Conservation (phyloP, 306 rosid species). For the Clitoria ternatea region DNA sequence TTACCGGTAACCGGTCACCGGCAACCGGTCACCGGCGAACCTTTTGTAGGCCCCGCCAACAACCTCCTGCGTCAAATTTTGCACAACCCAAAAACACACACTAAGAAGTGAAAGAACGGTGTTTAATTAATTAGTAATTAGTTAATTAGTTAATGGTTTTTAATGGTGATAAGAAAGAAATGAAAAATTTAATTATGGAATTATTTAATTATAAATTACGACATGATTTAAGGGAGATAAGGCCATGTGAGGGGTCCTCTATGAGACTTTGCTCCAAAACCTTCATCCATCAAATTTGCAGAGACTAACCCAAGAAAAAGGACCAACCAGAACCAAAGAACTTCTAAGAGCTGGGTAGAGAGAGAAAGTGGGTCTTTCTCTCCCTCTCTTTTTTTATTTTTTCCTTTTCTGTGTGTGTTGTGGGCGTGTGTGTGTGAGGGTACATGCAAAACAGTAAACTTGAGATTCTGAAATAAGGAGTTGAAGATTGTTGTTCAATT, state of each 20-base stretch:
- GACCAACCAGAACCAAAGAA: conserved; percentile 29
- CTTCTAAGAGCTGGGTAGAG: conserved; percentile 30
- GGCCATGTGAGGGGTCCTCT: conserved; percentile 34
- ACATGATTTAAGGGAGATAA: conserved; percentile 44
- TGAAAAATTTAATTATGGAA: conserved; percentile 2
- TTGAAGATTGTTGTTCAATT: conserved; percentile 23
- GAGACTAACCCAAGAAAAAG: conserved; percentile 52
- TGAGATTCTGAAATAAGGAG: conserved; percentile 23
- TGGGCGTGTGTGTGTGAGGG: not conserved
- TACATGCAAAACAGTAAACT: conserved; percentile 16
- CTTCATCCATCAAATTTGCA: conserved; percentile 62
- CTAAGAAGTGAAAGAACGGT: not conserved
- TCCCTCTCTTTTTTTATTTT: not conserved
- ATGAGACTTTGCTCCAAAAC: conserved; percentile 43
- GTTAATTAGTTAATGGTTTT: not conserved
- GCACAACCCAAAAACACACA: conserved; percentile 18
- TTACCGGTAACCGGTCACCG: conserved; percentile 29
- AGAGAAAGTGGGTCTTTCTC: conserved; percentile 11
- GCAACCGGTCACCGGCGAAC: conserved; percentile 35
- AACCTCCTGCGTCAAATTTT: conserved; percentile 24
- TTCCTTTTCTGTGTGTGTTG: not conserved
- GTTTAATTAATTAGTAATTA: not conserved
- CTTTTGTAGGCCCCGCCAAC: conserved; percentile 32
- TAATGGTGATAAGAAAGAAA: not conserved
- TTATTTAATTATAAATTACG: conserved; percentile 28